These are phyloP conservation scores for Powellomyces hirtus DNA, from an alignment of 192 early-diverging fungal species.

Conservation along the genomic window DNA sequence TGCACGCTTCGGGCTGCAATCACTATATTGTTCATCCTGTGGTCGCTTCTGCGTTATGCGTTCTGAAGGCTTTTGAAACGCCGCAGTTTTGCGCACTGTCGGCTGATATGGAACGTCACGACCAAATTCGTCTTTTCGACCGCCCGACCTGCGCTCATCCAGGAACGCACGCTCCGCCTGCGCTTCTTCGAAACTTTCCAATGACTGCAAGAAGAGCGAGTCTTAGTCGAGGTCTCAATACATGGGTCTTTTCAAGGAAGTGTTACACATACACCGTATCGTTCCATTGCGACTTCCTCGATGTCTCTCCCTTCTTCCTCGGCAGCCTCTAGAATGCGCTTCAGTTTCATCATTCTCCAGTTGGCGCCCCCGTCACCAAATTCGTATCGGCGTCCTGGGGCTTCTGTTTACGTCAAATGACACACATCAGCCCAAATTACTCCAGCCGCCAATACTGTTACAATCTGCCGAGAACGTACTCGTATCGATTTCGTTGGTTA, in stretches of 20 bases:
- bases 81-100: conserved; percentile 3
- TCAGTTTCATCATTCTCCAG: conserved; percentile 83
- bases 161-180: conserved; percentile 63
- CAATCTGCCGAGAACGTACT: no score
- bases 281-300: conserved; percentile 67
- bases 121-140: conserved; percentile 7
- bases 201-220: conserved; percentile 38
- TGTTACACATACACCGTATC: conserved; percentile 65
- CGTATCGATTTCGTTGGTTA: neutral
- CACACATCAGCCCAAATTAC: neutral
- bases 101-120: conserved; percentile 22
- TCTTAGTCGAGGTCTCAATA: no score
- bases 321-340: conserved; percentile 63
- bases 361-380: conserved; percentile 51
- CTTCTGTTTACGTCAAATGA: no score
- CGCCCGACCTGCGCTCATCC: conserved; percentile 35
- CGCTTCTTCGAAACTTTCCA: conserved; percentile 65
- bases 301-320: conserved; percentile 60
- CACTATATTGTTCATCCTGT: neutral
- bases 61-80: conserved; percentile 17
- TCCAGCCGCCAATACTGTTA: no score
- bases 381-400: conserved; percentile 6
- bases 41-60: conserved; percentile 1
- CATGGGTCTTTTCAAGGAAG: no score
- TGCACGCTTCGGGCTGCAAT: neutral